Conservation (phyloP, 176 grass and related monocot genomes). For the Zoysia pacifica region DNA sequence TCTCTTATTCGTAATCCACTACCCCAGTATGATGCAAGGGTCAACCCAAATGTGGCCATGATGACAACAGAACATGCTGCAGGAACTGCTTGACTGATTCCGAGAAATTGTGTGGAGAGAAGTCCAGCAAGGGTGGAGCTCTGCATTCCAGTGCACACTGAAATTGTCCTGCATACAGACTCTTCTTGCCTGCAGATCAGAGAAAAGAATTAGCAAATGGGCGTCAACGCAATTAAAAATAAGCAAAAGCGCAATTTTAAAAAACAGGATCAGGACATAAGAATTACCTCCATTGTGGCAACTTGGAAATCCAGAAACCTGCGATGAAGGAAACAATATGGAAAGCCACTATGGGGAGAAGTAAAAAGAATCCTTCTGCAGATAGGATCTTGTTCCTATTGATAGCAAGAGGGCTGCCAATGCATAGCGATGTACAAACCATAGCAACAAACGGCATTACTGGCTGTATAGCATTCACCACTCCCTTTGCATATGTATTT, state of each 20-base stretch:
- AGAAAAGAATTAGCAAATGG: not conserved
- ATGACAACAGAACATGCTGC: conserved; percentile 88
- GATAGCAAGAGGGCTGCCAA: conserved; percentile 94
- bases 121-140: conserved; percentile 89
- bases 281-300: conserved; percentile 72
- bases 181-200: conserved; percentile 69
- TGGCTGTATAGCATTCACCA: conserved; percentile 70
- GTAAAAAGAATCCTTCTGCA: conserved; percentile 62
- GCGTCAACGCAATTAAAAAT: not conserved
- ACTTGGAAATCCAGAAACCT: conserved; percentile 89
- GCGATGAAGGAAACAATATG: conserved; percentile 64
- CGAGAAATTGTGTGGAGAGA: conserved; percentile 84
- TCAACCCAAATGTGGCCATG: conserved; percentile 89
- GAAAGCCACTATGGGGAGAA: conserved; percentile 84
- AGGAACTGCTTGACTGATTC: conserved; percentile 83
- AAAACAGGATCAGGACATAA: too few relatives aligned
- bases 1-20: too few relatives aligned
- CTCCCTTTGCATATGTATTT: conserved; percentile 80
- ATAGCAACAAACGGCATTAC: conserved; percentile 94
- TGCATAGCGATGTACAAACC: conserved; percentile 87
- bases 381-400: conserved; percentile 82
- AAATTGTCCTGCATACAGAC: conserved; percentile 70
- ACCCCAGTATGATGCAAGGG: conserved; percentile 81
- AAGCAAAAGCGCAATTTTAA: too few relatives aligned
- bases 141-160: conserved; percentile 63